Evolutionary conservation across 768 basidiomycete species (phyloP).

Genomic region (Atractiella rhizophila): DNA sequence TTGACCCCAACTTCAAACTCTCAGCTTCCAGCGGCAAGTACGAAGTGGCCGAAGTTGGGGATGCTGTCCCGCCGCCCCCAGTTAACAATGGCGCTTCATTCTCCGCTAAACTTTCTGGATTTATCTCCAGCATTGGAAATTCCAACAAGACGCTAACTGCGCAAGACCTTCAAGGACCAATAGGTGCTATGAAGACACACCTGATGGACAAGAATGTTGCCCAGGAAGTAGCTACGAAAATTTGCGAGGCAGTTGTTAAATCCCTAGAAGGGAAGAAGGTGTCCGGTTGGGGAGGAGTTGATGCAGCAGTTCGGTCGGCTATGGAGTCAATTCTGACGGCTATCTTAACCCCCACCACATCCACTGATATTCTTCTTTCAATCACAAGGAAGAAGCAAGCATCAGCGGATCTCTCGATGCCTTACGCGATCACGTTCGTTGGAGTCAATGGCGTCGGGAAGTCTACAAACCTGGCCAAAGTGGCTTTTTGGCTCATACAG

Average conservation of each 20-base stretch:
- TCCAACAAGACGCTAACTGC: slow-evolving; percentile 54
- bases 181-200: slow-evolving; percentile 89
- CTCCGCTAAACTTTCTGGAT: slow-evolving; percentile 10
- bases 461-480: slow-evolving; percentile 90
- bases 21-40: too few relatives aligned
- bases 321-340: slow-evolving; percentile 67
- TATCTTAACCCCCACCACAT: slow-evolving; percentile 85
- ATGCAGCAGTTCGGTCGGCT: slow-evolving; percentile 53
- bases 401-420: slow-evolving; percentile 35
- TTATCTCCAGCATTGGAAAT: slow-evolving; percentile 7
- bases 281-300: slow-evolving; percentile 31
- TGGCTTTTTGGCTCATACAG: slow-evolving; percentile 97
- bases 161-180: slow-evolving; percentile 57
- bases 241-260: slow-evolving; percentile 83
- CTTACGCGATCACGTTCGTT: slow-evolving; percentile 84
- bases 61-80: not conserved
- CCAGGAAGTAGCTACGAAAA: slow-evolving; percentile 74
- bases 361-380: slow-evolving; percentile 80
- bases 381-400: slow-evolving; percentile 45
- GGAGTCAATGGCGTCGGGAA: slow-evolving; percentile 98
- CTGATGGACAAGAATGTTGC: slow-evolving; percentile 98
- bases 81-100: not conserved
- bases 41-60: slow-evolving; percentile 35
- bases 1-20: slow-evolving; percentile 37
- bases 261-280: slow-evolving; percentile 71